These are phyloP conservation scores for Limtongia smithiae DNA, from an alignment of 805 yeast genomes.

Conservation along the genomic window DNA sequence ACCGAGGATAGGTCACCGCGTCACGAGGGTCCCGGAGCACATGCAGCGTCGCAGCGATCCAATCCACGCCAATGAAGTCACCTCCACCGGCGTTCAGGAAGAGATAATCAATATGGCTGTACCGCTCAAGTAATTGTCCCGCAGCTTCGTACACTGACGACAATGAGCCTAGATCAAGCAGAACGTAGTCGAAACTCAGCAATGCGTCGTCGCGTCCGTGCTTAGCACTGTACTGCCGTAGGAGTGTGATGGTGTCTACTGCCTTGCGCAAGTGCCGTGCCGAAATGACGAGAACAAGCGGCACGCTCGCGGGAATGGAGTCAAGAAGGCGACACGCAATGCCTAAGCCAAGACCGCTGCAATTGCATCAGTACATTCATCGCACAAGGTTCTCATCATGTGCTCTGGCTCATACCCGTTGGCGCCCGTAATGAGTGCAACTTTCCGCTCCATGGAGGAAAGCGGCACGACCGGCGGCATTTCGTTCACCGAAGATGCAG, in stretches of 20 bases:
- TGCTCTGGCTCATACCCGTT: conserved; percentile 40
- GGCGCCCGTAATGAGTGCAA: conserved; percentile 44
- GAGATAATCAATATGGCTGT: conserved; percentile 66
- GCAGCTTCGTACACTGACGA: conserved; percentile 73
- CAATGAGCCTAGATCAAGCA: conserved; percentile 90
- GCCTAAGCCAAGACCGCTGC: conserved; percentile 74
- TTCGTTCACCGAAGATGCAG: too few species aligned
- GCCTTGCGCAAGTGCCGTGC: conserved; percentile 86
- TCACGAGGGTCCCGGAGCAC: conserved; percentile 62
- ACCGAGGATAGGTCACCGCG: conserved; percentile 85
- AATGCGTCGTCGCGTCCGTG: conserved; percentile 39
- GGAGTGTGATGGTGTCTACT: conserved; percentile 61
- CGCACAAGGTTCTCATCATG: too few species aligned
- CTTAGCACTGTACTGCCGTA: conserved; percentile 40
- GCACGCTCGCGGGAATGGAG: conserved; percentile 48
- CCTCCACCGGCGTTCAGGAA: conserved; percentile 90
- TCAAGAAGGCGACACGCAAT: conserved; percentile 77
- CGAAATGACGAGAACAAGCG: conserved; percentile 79
- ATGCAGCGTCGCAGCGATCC: conserved; percentile 72
- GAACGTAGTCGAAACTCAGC: conserved; percentile 79
- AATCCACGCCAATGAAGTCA: conserved; percentile 79
- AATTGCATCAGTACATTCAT: not conserved
- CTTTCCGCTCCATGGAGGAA: conserved; percentile 13
- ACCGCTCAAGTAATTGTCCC: conserved; percentile 63
- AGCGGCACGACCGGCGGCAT: too few species aligned